These are phyloP conservation scores for Chalciporus pseudorubinellus DNA, from an alignment of 768 basidiomycete species.

Conservation along the genomic window DNA sequence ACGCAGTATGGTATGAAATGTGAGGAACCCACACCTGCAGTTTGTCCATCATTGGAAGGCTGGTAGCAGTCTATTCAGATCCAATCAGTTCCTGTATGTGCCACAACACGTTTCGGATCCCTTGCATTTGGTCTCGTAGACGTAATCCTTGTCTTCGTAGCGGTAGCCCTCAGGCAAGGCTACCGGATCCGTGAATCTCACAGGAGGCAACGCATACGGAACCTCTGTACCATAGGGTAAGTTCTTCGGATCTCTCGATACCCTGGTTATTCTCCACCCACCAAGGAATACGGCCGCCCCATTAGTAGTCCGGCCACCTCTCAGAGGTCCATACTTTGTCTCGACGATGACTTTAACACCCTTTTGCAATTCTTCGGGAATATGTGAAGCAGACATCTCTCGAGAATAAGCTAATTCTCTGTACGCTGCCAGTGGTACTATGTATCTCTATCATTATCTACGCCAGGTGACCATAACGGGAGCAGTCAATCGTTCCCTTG, in stretches of 20 bases:
- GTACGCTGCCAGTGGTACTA: no score
- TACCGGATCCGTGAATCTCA: constrained; percentile 61
- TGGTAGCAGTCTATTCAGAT: constrained; percentile 53
- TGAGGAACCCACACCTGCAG: constrained; percentile 39
- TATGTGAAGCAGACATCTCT: constrained; percentile 9
- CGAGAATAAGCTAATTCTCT: no score
- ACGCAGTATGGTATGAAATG: neutral
- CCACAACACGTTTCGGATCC: constrained; percentile 2
- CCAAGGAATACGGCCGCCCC: constrained; percentile 65
- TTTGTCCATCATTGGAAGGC: constrained; percentile 64
- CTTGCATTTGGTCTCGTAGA: constrained; percentile 56
- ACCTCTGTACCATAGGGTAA: constrained; percentile 46
- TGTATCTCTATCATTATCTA: no score
- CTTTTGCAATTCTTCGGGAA: constrained; percentile 8
- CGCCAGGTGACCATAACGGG: no score
- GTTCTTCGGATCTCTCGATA: neutral
- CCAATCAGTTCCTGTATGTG: neutral
- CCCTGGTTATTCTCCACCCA: constrained; percentile 28
- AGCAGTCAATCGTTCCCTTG: no score
- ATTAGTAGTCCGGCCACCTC: constrained; percentile 57
- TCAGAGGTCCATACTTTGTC: constrained; percentile 57
- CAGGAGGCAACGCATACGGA: constrained; percentile 67
- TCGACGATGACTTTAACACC: constrained; percentile 29
- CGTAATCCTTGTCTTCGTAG: constrained; percentile 62
- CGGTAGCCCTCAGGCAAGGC: constrained; percentile 51